A percentile compares a stretch with the other conserved stretches of the same genome.
Conservation (phyloP, 352 stramenopile species). For the Phytophthora multivora region DNA sequence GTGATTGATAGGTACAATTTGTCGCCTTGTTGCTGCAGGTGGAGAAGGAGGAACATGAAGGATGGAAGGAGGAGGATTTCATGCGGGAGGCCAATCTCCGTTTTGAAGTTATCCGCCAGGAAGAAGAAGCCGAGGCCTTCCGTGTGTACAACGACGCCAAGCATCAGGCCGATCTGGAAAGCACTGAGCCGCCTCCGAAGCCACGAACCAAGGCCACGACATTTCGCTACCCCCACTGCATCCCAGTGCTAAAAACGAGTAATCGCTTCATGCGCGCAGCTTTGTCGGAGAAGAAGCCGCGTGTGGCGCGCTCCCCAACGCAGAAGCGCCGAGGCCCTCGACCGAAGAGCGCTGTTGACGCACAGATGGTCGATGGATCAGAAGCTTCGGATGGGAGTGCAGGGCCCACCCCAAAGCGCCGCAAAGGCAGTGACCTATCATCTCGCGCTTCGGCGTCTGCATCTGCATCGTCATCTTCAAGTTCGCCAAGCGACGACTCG, state of each 20-base stretch:
- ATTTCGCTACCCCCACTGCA: constrained; percentile 36
- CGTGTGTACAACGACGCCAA: constrained; percentile 25
- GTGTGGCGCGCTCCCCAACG: constrained; percentile 2
- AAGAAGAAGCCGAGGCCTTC: constrained; percentile 20
- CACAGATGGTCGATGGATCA: constrained; percentile 9
- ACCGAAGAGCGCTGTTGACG: constrained; percentile 5
- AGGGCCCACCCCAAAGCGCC: constrained; percentile 9
- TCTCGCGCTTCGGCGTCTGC: constrained; percentile 6
- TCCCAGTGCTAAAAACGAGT: constrained; percentile 29
- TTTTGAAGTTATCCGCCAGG: constrained; percentile 24
- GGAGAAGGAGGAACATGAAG: constrained; percentile 31
- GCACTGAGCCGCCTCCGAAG: constrained; percentile 15
- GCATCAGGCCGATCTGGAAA: constrained; percentile 19
- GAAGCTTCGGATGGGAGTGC: constrained; percentile 24
- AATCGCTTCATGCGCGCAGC: constrained; percentile 38
- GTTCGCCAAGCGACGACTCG: constrained; percentile 16
- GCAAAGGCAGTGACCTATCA: constrained; percentile 18
- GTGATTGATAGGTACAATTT: neutral
- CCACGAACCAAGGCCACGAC: constrained; percentile 23
- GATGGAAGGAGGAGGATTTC: constrained; percentile 23
- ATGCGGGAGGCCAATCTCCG: constrained; percentile 24
- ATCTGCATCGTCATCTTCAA: constrained; percentile 24
- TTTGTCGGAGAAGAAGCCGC: constrained; percentile 29
- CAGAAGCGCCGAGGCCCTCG: constrained; percentile 22
- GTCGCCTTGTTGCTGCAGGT: constrained; percentile 11